Evolutionary conservation across 2,329 filamentous ascomycete species (phyloP).

Genomic region (Ilyonectria mors-panacis): DNA sequence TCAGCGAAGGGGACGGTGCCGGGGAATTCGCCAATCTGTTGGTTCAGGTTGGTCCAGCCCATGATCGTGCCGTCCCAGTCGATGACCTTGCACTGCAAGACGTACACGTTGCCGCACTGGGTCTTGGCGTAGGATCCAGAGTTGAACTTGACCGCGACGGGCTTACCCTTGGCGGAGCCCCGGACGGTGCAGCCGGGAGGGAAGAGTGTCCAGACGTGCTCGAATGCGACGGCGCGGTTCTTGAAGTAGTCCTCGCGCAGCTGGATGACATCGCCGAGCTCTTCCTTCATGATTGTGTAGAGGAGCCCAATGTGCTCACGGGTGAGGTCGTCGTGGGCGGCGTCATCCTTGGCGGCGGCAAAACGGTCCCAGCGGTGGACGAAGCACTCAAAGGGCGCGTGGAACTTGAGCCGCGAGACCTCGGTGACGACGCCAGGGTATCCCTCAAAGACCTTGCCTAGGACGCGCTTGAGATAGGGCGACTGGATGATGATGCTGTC

Average conservation of each 20-base stretch:
- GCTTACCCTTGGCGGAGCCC: slow-evolving; percentile 56
- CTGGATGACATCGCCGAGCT: slow-evolving; percentile 66
- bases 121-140: slow-evolving; percentile 56
- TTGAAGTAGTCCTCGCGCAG: slow-evolving; percentile 65
- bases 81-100: slow-evolving; percentile 58
- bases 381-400: slow-evolving; percentile 73
- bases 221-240: slow-evolving; percentile 68
- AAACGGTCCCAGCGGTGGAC: slow-evolving; percentile 75
- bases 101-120: slow-evolving; percentile 56
- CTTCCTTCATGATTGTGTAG: slow-evolving; percentile 62
- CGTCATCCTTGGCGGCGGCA: slow-evolving; percentile 56
- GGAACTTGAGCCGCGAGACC: slow-evolving; percentile 73
- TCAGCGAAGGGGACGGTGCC: slow-evolving; percentile 62
- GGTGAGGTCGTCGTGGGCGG: slow-evolving; percentile 58
- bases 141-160: slow-evolving; percentile 57
- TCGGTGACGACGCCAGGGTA: slow-evolving; percentile 74
- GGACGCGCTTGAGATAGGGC: slow-evolving; percentile 69
- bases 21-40: slow-evolving; percentile 58
- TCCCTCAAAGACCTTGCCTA: slow-evolving; percentile 67
- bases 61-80: slow-evolving; percentile 65
- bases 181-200: slow-evolving; percentile 61
- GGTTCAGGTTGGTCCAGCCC: slow-evolving; percentile 55
- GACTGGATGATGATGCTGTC: slow-evolving; percentile 77
- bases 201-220: slow-evolving; percentile 69
- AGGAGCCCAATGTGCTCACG: slow-evolving; percentile 64